Evolutionary conservation across 805 yeast genomes (phyloP).

Genomic region (Metschnikowia kunwiensis): DNA sequence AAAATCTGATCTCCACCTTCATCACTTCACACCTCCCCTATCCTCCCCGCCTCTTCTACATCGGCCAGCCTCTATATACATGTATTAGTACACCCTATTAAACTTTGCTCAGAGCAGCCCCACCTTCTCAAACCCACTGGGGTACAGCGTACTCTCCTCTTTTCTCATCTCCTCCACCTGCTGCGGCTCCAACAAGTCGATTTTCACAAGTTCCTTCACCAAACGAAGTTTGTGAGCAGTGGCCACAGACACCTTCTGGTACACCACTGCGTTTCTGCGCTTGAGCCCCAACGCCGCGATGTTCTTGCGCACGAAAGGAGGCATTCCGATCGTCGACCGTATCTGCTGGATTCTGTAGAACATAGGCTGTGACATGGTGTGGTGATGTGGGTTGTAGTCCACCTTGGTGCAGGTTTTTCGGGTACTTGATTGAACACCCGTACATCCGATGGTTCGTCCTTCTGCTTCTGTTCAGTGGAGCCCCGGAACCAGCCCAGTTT

Average conservation of each 20-base stretch:
- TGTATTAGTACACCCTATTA: slow-evolving; percentile 9
- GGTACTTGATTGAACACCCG: neutral
- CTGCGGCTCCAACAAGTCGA: slow-evolving; percentile 59
- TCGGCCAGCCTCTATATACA: slow-evolving; percentile 10
- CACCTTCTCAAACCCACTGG: slow-evolving; percentile 18
- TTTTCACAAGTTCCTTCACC: slow-evolving; percentile 83
- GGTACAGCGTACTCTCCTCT: slow-evolving; percentile 14
- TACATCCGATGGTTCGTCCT: too few relatives aligned
- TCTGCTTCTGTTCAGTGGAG: too few relatives aligned
- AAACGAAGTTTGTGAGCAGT: slow-evolving; percentile 81
- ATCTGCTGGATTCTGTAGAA: slow-evolving; percentile 63
- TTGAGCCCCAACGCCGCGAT: slow-evolving; percentile 71
- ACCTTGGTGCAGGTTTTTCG: neutral
- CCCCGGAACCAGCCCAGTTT: too few relatives aligned
- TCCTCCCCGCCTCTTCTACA: too few relatives aligned
- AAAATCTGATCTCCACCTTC: too few relatives aligned
- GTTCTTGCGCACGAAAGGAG: slow-evolving; percentile 61
- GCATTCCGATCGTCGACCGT: slow-evolving; percentile 84
- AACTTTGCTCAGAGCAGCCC: slow-evolving; percentile 16
- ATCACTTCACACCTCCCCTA: too few relatives aligned
- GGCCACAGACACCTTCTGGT: slow-evolving; percentile 69
- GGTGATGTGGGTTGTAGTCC: too few relatives aligned
- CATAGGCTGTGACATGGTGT: slow-evolving; percentile 10
- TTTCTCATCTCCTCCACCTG: slow-evolving; percentile 5
- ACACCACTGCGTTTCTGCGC: slow-evolving; percentile 69